These are phyloP conservation scores for Galeopsis tetrahit DNA, from an alignment of 257 asterid species.

Conservation along the genomic window DNA sequence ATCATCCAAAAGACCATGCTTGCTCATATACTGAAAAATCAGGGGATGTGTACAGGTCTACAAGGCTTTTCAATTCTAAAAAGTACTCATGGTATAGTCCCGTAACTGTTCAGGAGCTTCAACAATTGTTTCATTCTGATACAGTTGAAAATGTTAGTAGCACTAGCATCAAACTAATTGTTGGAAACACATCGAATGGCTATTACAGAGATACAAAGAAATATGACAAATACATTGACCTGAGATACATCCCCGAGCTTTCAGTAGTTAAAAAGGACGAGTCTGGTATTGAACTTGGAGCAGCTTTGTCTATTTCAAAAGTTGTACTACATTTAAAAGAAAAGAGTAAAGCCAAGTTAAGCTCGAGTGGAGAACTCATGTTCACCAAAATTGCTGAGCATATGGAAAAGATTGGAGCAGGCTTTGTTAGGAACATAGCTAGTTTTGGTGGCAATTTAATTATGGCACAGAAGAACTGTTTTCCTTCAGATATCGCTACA, in stretches of 20 bases:
- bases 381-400: conserved; percentile 29
- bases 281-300: conserved; percentile 30
- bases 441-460: conserved; percentile 35
- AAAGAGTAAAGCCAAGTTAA: conserved; percentile 3
- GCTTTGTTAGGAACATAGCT: conserved; percentile 31
- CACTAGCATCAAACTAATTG: conserved; percentile 18
- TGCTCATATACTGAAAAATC: not conserved
- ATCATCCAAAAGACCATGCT: conserved; percentile 17
- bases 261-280: conserved; percentile 23
- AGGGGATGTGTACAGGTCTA: conserved; percentile 9
- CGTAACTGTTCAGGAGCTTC: conserved; percentile 26
- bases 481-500: conserved; percentile 33
- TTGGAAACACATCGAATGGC: conserved; percentile 28
- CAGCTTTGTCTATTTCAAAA: conserved; percentile 33
- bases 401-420: conserved; percentile 32
- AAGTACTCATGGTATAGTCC: conserved; percentile 30
- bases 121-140: not conserved
- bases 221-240: conserved; percentile 29
- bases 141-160: not conserved
- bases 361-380: conserved; percentile 19
- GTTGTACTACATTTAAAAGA: conserved; percentile 23
- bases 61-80: conserved; percentile 22
- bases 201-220: conserved; percentile 22
- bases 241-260: conserved; percentile 33
- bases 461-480: conserved; percentile 30